Conservation (phyloP, 139 green algal species). For the Coelastrella sp. region DNA sequence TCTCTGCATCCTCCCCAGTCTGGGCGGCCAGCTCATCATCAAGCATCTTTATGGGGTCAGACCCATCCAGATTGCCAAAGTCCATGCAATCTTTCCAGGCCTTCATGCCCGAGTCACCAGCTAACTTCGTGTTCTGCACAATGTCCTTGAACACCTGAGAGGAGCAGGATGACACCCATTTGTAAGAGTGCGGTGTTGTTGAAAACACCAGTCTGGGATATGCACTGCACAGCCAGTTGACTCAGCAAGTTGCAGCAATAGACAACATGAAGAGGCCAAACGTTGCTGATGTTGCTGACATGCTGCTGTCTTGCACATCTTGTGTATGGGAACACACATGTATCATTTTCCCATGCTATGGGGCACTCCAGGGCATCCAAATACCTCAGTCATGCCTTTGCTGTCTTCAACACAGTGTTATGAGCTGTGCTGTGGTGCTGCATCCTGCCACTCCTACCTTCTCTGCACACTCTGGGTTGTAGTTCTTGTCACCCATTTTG, state of each 20-base stretch:
- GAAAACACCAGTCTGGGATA: no score
- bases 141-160: slow-evolving; percentile 71
- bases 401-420: no score
- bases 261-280: no score
- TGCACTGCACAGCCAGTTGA: no score
- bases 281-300: no score
- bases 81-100: slow-evolving; percentile 50
- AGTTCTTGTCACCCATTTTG: slow-evolving; percentile 74
- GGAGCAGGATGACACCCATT: neutral
- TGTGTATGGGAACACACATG: no score
- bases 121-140: slow-evolving; percentile 45
- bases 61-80: slow-evolving; percentile 65
- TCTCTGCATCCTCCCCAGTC: slow-evolving; percentile 49
- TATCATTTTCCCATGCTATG: no score
- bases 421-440: neutral
- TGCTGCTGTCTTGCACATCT: no score
- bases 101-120: slow-evolving; percentile 21
- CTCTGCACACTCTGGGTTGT: slow-evolving; percentile 81
- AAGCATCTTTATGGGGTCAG: slow-evolving; percentile 59
- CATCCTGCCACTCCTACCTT: slow-evolving; percentile 48
- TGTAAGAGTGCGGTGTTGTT: no score
- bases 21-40: slow-evolving; percentile 81
- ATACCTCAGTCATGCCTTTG: no score
- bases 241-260: no score
- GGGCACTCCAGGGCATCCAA: no score